Conservation (phyloP, 1,284 basidiomycete genomes). For the Heterobasidion irregulare region DNA sequence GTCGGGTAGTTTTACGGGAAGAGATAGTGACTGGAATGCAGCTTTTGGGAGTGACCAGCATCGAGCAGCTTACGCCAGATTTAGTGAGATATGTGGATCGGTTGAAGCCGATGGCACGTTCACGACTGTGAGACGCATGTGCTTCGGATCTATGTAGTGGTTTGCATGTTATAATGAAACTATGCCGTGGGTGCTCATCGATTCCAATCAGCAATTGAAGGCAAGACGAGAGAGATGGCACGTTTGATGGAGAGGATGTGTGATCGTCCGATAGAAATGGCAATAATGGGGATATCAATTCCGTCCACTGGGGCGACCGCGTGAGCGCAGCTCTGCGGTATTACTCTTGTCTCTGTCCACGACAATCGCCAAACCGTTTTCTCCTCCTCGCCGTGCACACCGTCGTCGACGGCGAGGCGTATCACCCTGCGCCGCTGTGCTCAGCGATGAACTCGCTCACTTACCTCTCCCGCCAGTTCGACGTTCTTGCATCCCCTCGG, state of each 20-base stretch:
- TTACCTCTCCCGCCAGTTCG: constrained; percentile 63
- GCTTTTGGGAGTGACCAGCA: constrained; percentile 39
- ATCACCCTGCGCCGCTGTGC: neutral
- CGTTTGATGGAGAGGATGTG: neutral
- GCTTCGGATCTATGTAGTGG: neutral
- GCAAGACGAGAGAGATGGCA: neutral
- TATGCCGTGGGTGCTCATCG: neutral
- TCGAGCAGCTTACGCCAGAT: constrained; percentile 41
- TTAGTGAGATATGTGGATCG: constrained; percentile 26
- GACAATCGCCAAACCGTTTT: neutral
- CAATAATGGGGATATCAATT: neutral
- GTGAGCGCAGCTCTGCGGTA: neutral
- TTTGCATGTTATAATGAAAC: neutral
- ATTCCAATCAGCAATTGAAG: neutral
- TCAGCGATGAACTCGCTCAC: constrained; percentile 60
- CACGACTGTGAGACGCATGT: constrained; percentile 4
- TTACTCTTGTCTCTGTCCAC: neutral
- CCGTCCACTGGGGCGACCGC: neutral
- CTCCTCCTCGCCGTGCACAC: neutral
- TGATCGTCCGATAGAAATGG: neutral
- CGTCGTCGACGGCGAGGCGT: constrained; percentile 6
- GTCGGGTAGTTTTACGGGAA: constrained; percentile 17
- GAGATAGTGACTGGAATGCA: constrained; percentile 46
- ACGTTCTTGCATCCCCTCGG: constrained; percentile 42
- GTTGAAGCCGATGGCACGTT: neutral